Evolutionary conservation across 805 yeast genomes (phyloP).

Genomic region (Candida golubevii): DNA sequence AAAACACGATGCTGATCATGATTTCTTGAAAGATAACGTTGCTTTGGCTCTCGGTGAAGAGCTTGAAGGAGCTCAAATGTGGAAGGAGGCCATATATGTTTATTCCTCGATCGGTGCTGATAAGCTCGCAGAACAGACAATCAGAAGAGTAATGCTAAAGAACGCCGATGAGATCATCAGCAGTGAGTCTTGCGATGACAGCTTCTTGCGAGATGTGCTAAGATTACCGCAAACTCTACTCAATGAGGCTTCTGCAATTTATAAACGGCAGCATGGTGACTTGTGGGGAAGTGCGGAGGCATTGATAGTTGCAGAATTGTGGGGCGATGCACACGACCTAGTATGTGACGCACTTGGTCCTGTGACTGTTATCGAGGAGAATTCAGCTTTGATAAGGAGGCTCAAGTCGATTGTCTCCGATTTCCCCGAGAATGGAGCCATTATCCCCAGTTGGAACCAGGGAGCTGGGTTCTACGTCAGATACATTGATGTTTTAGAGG

Average conservation of each 20-base stretch:
- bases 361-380: constrained; percentile 51
- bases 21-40: constrained; percentile 22
- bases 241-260: constrained; percentile 57
- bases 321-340: constrained; percentile 60
- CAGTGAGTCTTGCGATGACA: constrained; percentile 23
- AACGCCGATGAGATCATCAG: constrained; percentile 29
- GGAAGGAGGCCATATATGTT: constrained; percentile 61
- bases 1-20: constrained; percentile 7
- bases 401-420: constrained; percentile 36
- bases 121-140: constrained; percentile 34
- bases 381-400: constrained; percentile 26
- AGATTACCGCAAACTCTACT: constrained; percentile 47
- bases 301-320: constrained; percentile 55
- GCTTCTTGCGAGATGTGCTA: constrained; percentile 35
- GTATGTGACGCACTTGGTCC: constrained; percentile 69
- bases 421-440: constrained; percentile 41
- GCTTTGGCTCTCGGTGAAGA: constrained; percentile 42
- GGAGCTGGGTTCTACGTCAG: constrained; percentile 58
- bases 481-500: constrained; percentile 35
- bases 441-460: constrained; percentile 46
- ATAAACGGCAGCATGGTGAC: constrained; percentile 46
- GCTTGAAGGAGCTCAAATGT: constrained; percentile 43
- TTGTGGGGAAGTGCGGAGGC: constrained; percentile 57
- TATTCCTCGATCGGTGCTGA: constrained; percentile 55
- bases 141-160: constrained; percentile 34